Evolutionary conservation across 495 filamentous ascomycete genomes (phyloP).

Genomic region (Hypomontagnella monticulosa): DNA sequence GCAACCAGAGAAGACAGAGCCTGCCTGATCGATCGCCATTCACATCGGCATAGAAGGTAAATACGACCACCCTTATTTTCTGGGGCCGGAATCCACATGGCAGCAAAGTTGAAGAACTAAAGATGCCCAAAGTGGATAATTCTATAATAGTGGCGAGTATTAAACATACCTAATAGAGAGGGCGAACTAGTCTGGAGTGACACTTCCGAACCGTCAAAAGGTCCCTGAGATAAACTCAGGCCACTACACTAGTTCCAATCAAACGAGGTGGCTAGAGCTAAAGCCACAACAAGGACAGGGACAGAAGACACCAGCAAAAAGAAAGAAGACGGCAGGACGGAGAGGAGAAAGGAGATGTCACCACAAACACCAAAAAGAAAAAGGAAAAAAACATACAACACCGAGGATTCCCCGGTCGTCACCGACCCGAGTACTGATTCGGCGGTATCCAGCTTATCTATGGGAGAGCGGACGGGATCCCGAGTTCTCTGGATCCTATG

Average conservation of each 20-base stretch:
- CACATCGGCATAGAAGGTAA: slow-evolving; percentile 1
- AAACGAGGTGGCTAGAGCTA: background rate
- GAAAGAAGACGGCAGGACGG: no score
- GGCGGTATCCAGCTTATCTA: no score
- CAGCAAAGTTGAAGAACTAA: background rate
- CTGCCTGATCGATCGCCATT: slow-evolving; percentile 13
- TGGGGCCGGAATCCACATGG: background rate
- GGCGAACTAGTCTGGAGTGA: background rate
- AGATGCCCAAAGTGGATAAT: background rate
- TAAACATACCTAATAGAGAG: background rate
- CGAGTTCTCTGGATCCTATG: no score
- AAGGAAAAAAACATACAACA: no score
- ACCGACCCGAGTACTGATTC: no score
- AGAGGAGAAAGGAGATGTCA: no score
- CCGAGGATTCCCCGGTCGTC: no score
- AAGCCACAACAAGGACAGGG: background rate
- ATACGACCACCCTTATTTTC: slow-evolving; percentile 1
- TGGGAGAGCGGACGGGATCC: no score
- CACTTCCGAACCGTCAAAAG: background rate
- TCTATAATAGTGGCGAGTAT: background rate
- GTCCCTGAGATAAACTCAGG: background rate
- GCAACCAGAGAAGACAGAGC: background rate
- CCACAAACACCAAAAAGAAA: no score
- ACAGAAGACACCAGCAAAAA: no score
- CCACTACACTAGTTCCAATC: background rate